These are phyloP conservation scores for Pseudozyma pruni DNA, from an alignment of 1,284 basidiomycete species.

Conservation along the genomic window DNA sequence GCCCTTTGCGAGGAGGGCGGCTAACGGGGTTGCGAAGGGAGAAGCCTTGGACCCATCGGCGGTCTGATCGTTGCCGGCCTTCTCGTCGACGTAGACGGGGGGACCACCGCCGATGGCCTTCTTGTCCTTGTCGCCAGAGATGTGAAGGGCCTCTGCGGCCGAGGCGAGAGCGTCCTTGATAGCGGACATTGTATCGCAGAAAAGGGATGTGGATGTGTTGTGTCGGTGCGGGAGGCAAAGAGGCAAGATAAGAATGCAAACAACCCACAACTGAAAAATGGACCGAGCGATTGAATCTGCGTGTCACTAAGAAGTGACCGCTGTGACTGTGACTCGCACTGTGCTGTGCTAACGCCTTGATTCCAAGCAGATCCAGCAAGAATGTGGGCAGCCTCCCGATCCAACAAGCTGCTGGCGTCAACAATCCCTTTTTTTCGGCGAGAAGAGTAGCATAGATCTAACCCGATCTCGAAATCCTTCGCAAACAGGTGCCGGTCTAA, in stretches of 20 bases:
- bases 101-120: constrained; percentile 41
- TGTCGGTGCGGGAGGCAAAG: too few species aligned
- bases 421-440: too few species aligned
- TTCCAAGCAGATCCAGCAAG: too few species aligned
- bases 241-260: background rate
- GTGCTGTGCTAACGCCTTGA: too few species aligned
- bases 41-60: constrained; percentile 58
- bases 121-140: constrained; percentile 48
- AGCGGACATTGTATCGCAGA: constrained; percentile 49
- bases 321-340: background rate
- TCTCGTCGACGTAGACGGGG: constrained; percentile 65
- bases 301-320: background rate
- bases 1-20: constrained; percentile 59
- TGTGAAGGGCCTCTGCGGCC: constrained; percentile 58
- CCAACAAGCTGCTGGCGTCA: too few species aligned
- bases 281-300: constrained; percentile 2
- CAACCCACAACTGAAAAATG: constrained; percentile 1
- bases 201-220: constrained; percentile 1
- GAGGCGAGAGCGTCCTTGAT: constrained; percentile 59
- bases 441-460: too few species aligned
- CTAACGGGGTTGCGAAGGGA: constrained; percentile 59
- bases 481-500: too few species aligned
- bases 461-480: too few species aligned
- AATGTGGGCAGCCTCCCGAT: too few species aligned
- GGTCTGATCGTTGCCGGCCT: constrained; percentile 53